A percentile compares a stretch with the other conserved stretches of the same genome.
phyloP scores from a whole-genome alignment of 2,329 filamentous ascomycete species.

The Aspergillus neoniger region DNA sequence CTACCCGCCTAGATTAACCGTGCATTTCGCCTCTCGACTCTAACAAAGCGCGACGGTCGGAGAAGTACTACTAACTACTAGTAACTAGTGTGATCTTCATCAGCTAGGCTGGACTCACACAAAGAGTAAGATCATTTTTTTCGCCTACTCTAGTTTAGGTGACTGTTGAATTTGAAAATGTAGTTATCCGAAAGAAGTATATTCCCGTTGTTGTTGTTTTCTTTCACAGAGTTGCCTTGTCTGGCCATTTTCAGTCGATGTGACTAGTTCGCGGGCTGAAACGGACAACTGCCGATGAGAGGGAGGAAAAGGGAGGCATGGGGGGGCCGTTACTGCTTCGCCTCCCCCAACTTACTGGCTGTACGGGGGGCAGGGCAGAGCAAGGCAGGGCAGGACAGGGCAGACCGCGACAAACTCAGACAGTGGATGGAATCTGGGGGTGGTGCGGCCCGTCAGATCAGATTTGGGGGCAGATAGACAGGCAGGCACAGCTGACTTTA shows the following conservation, averaged over 20 bases:
- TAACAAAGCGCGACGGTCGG: background rate
- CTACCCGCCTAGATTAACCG: conserved; percentile 1
- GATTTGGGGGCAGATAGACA: no score
- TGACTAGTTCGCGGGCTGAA: background rate
- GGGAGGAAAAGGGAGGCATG: background rate
- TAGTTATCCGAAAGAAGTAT: background rate
- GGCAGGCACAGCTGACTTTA: no score
- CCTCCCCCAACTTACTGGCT: background rate
- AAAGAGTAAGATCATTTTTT: background rate
- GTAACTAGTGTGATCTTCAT: background rate
- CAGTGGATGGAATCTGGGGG: background rate
- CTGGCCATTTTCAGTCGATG: no score
- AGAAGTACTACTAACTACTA: background rate
- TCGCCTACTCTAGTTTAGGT: background rate
- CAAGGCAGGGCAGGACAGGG: background rate
- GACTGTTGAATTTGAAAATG: no score
- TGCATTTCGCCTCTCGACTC: background rate
- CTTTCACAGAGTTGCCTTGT: background rate
- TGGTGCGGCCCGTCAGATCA: no score
- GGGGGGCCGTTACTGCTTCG: background rate
- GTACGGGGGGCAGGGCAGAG: background rate
- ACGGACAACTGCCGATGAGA: background rate
- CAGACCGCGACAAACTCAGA: background rate
- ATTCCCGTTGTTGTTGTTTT: background rate
- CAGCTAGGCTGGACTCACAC: background rate